Base-by-base conservation (phyloP, 2,329 filamentous ascomycete genomes). In the Talaromyces sp. region DNA sequence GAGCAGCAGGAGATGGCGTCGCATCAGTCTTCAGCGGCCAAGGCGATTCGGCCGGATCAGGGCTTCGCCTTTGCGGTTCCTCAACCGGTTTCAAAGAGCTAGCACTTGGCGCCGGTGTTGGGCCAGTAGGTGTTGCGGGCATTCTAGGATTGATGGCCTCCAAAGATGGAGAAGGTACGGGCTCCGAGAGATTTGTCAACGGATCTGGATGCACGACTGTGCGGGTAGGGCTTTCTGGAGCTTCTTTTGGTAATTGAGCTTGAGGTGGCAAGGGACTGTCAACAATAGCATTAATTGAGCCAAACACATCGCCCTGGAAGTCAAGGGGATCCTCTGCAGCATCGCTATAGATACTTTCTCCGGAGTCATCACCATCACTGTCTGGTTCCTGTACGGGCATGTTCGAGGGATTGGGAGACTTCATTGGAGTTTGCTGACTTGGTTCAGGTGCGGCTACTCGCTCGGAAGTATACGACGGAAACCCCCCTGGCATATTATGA, bases 401-500 rank as follows among this genome's bases (percentile, higher is more conserved):
- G 28, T 48, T 37, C 8, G 31, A 25, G 57, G 63, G 17, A 31
- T 51, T n/a, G 31, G 25, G 21, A n/a, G 53, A n/a, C 37, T 60
- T 40, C 6, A 28, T 39, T 11, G 41, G 35, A 33, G 19, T 53
- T 43, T 63, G 21, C 35, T 25, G 43, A 17, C 5, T 52, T 21
- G 21, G 25, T 52, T 13, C 40, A 33, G 54, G 63, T 10, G 59
- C 50, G 33, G 60, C 62, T 7, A 62, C 58, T 31, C 70, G 67
- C 21, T 69, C 63, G 9, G 62, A 63, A 5, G 67, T 62, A 15
- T 63, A 63, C 1, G 83, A 83, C 1, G 83, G 83, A 61, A 86
- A 89, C 0, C 78, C 80, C 7, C 85, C 86, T 8, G 86, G 86
- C 60, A 62, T 70, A 56, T 63, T 63, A 31, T 66, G 63, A 55